These are phyloP conservation scores for Penicillium sp. DNA, from an alignment of 2,329 filamentous ascomycete genomes.

Conservation along the genomic window DNA sequence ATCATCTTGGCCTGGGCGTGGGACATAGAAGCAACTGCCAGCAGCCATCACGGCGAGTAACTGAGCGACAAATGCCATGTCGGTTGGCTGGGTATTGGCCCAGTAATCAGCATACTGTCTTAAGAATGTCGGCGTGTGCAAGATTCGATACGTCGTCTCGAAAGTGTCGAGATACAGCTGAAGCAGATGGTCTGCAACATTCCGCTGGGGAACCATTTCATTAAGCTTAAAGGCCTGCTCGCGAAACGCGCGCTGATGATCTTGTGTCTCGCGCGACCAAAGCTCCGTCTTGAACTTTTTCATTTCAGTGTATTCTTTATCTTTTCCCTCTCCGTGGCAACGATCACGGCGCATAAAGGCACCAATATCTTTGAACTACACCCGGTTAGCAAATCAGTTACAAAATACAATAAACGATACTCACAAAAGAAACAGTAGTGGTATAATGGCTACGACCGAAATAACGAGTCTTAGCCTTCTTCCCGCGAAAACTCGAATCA, in stretches of 20 bases:
- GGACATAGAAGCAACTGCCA: conserved; percentile 45
- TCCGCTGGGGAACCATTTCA: conserved; percentile 45
- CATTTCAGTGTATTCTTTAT: conserved; percentile 27
- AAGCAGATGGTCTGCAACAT: conserved; percentile 51
- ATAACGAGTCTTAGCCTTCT: conserved; percentile 29
- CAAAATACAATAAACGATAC: conserved; percentile 2
- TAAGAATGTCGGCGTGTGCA: conserved; percentile 58
- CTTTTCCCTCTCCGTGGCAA: conserved; percentile 14
- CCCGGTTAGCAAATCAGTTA: conserved; percentile 1
- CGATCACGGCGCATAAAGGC: conserved; percentile 24
- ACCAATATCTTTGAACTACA: conserved; percentile 31
- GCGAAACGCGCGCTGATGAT: conserved; percentile 30
- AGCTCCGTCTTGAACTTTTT: conserved; percentile 31
- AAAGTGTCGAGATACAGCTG: conserved; percentile 55
- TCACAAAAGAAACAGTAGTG: conserved; percentile 32
- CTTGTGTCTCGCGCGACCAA: conserved; percentile 27
- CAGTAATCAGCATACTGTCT: conserved; percentile 57
- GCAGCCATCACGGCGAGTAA: conserved; percentile 39
- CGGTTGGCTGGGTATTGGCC: conserved; percentile 42
- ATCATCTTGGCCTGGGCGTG: conserved; percentile 16
- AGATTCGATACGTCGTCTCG: conserved; percentile 56
- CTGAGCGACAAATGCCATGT: conserved; percentile 48
- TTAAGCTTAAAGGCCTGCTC: conserved; percentile 31
- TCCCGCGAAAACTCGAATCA: conserved; percentile 31
- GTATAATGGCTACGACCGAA: conserved; percentile 33